phyloP scores from a whole-genome alignment of 768 basidiomycete genomes.

The Suillus discolor region DNA sequence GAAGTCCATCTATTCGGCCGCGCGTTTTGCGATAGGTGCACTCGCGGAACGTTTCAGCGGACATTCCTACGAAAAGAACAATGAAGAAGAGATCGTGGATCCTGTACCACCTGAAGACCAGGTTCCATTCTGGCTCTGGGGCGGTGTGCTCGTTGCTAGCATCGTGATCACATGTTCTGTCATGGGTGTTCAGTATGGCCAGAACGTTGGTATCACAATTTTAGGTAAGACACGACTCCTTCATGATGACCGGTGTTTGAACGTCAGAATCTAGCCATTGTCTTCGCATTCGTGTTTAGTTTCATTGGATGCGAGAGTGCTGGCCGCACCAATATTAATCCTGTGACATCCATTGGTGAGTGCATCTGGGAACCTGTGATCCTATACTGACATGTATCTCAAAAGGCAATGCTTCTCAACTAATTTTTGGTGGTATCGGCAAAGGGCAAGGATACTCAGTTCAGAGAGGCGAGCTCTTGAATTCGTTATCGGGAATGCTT shows the following conservation, averaged over 20 bases:
- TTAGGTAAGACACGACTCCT: slow-evolving; percentile 16
- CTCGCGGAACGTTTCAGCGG: slow-evolving; percentile 13
- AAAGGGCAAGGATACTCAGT: slow-evolving; percentile 42
- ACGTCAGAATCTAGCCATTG: slow-evolving; percentile 34
- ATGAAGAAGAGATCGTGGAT: slow-evolving; percentile 48
- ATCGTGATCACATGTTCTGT: slow-evolving; percentile 54
- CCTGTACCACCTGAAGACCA: slow-evolving; percentile 55
- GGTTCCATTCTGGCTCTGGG: slow-evolving; percentile 60
- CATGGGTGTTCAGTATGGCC: slow-evolving; percentile 53
- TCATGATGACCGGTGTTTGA: not conserved
- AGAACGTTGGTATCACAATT: slow-evolving; percentile 46
- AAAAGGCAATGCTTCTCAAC: slow-evolving; percentile 51
- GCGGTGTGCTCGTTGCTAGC: slow-evolving; percentile 47
- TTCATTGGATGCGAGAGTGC: slow-evolving; percentile 67
- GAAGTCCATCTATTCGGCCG: slow-evolving; percentile 20
- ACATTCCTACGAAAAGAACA: slow-evolving; percentile 1
- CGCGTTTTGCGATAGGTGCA: slow-evolving; percentile 6
- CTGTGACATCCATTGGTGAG: slow-evolving; percentile 54
- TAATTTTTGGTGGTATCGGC: slow-evolving; percentile 63
- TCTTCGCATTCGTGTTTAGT: slow-evolving; percentile 66
- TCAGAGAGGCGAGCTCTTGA: slow-evolving; percentile 20
- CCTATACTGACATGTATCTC: not conserved
- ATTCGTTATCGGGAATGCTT: slow-evolving; percentile 30
- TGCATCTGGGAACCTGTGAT: not conserved
- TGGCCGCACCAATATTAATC: slow-evolving; percentile 64